Conservation (phyloP, 106 monocot genomes). For the Dendrobium huoshanense region DNA sequence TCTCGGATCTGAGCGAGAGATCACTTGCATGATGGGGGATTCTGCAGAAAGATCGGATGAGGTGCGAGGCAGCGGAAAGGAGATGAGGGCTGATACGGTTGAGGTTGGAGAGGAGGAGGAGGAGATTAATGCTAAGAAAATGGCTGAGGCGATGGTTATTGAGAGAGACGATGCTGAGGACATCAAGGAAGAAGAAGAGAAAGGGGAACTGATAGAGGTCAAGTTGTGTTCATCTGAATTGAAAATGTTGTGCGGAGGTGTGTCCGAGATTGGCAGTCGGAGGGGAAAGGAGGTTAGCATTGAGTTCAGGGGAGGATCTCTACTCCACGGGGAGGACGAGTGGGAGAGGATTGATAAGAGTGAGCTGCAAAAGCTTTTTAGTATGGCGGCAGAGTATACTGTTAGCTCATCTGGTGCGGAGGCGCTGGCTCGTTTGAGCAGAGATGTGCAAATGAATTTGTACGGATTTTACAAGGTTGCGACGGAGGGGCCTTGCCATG, state of each 20-base stretch:
- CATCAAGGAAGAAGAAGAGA: not conserved
- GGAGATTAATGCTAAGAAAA: not conserved
- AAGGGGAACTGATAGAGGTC: not conserved
- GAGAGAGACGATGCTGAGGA: not conserved
- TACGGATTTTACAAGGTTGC: constrained; percentile 56
- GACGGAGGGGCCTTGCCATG: constrained; percentile 73
- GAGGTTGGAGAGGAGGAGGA: not conserved
- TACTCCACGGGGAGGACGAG: constrained; percentile 50
- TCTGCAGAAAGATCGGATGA: not conserved
- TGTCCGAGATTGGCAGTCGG: not conserved
- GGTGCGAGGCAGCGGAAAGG: not conserved
- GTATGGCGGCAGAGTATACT: constrained; percentile 26
- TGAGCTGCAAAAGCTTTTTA: constrained; percentile 50
- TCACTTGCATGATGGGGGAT: not conserved
- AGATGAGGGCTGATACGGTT: not conserved
- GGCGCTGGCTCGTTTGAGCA: constrained; percentile 33
- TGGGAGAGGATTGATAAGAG: constrained; percentile 82
- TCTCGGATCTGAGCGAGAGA: not conserved
- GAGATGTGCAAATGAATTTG: constrained; percentile 44
- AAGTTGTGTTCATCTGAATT: not conserved
- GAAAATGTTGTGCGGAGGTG: not conserved
- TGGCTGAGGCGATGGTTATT: not conserved
- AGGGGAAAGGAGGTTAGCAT: not conserved
- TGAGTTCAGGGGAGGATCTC: constrained; percentile 8
- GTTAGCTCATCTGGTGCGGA: constrained; percentile 21